Percentiles rank a stretch among this genome's conserved stretches.
These are phyloP conservation scores for Groenewaldozyma tartarivorans DNA, from an alignment of 805 yeast genomes.

Conservation along the genomic window DNA sequence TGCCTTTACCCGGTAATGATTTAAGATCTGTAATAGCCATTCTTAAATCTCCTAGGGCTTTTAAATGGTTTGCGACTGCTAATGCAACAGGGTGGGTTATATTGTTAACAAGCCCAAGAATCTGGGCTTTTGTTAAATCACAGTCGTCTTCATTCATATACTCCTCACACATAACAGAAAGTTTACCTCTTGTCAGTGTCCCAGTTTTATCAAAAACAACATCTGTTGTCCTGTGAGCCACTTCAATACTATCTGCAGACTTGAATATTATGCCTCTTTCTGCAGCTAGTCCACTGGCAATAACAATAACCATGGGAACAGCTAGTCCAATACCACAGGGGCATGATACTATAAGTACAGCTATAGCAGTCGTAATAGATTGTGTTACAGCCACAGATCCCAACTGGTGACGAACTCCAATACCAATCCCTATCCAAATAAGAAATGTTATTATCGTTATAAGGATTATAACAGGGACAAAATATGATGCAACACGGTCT, in stretches of 20 bases:
- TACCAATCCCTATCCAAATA: background rate
- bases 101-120: background rate
- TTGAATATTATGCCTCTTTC: slow-evolving; percentile 11
- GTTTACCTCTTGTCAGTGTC: slow-evolving; percentile 11
- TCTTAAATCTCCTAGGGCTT: background rate
- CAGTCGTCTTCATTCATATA: background rate
- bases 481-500: background rate
- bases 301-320: slow-evolving; percentile 13
- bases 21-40: no score
- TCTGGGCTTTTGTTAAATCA: background rate
- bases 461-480: background rate
- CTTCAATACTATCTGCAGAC: slow-evolving; percentile 7
- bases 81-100: background rate
- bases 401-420: background rate
- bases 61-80: background rate
- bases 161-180: background rate
- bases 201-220: slow-evolving; percentile 18
- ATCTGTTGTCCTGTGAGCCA: slow-evolving; percentile 7
- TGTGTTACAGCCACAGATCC: background rate
- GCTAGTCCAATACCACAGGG: slow-evolving; percentile 18
- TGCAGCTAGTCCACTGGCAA: slow-evolving; percentile 17
- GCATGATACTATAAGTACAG: slow-evolving; percentile 10
- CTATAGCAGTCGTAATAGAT: background rate
- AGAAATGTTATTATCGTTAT: background rate
- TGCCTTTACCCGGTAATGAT: no score